Evolutionary conservation across 2,329 filamentous ascomycete species (phyloP).

Genomic region (Didymella arachidicola): DNA sequence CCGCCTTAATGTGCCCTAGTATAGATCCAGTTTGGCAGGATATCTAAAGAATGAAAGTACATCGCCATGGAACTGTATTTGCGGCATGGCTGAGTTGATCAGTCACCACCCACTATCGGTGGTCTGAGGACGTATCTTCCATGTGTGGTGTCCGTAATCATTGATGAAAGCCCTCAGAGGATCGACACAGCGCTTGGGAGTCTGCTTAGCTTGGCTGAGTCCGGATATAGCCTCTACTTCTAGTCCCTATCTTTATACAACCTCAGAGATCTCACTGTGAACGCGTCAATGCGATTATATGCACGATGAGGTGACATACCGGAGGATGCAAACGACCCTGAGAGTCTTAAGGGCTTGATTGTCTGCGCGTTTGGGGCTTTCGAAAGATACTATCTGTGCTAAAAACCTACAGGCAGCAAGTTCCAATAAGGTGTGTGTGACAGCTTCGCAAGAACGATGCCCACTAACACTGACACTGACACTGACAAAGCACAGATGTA

Average conservation of each 20-base stretch:
- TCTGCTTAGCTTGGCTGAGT: not conserved
- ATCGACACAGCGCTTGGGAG: not conserved
- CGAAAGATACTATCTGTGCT: not conserved
- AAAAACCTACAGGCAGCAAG: not conserved
- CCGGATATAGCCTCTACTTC: not conserved
- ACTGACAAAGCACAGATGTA: not conserved
- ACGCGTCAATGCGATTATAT: not conserved
- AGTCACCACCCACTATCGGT: not conserved
- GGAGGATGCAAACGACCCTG: not conserved
- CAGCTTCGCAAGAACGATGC: not conserved
- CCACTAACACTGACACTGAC: not conserved
- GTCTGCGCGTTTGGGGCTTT: not conserved
- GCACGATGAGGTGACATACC: not conserved
- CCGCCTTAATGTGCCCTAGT: not conserved
- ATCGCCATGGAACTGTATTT: not conserved
- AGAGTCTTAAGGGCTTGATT: not conserved
- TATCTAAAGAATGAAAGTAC: not conserved
- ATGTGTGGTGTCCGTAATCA: not conserved
- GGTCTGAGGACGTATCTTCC: not conserved
- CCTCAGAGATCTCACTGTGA: not conserved
- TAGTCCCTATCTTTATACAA: not conserved
- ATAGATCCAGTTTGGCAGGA: not conserved
- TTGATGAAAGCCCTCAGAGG: not conserved
- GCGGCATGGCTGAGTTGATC: not conserved
- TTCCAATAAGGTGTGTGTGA: not conserved